These are phyloP conservation scores for Curvularia hawaiiensis DNA, from an alignment of 2,329 filamentous ascomycete species.

Conservation along the genomic window DNA sequence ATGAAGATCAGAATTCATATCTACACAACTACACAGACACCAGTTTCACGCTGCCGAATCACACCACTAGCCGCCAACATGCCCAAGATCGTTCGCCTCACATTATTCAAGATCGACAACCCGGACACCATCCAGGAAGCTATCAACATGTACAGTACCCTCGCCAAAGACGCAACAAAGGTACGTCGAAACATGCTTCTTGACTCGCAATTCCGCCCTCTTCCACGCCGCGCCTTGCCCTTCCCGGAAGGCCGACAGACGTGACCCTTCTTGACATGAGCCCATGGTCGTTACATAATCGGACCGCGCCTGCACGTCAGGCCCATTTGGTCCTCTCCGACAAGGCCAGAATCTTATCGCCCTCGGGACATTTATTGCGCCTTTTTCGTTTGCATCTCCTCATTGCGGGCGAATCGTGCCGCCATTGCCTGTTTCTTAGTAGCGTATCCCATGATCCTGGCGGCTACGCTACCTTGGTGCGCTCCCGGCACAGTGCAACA, in stretches of 20 bases:
- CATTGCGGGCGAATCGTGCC: slow-evolving; percentile 2
- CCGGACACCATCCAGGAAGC: slow-evolving; percentile 34
- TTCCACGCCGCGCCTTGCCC: slow-evolving; percentile 1
- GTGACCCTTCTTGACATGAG: slow-evolving; percentile 18
- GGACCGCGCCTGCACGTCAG: slow-evolving; percentile 23
- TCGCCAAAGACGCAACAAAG: slow-evolving; percentile 42
- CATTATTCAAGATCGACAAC: slow-evolving; percentile 46
- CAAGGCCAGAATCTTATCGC: slow-evolving; percentile 19
- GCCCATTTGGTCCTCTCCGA: slow-evolving; percentile 21
- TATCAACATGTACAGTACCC: slow-evolving; percentile 41
- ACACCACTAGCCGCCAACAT: slow-evolving; percentile 26
- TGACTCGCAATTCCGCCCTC: slow-evolving; percentile 8
- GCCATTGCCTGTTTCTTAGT: slow-evolving; percentile 2
- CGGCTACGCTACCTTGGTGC: slow-evolving; percentile 9
- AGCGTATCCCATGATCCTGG: slow-evolving; percentile 11
- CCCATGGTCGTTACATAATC: slow-evolving; percentile 7
- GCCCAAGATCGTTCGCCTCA: slow-evolving; percentile 44
- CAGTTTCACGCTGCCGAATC: slow-evolving; percentile 1
- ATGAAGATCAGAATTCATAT: not conserved
- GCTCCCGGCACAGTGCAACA: slow-evolving; percentile 3
- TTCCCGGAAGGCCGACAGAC: slow-evolving; percentile 11
- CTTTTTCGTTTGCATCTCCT: not conserved
- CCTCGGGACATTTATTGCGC: slow-evolving; percentile 13
- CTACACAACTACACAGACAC: not conserved
- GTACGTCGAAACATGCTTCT: slow-evolving; percentile 27